A percentile compares a stretch with the other conserved stretches of the same genome.
phyloP scores from a whole-genome alignment of 768 basidiomycete species.

The Rhodosporidiobolus odoratus region DNA sequence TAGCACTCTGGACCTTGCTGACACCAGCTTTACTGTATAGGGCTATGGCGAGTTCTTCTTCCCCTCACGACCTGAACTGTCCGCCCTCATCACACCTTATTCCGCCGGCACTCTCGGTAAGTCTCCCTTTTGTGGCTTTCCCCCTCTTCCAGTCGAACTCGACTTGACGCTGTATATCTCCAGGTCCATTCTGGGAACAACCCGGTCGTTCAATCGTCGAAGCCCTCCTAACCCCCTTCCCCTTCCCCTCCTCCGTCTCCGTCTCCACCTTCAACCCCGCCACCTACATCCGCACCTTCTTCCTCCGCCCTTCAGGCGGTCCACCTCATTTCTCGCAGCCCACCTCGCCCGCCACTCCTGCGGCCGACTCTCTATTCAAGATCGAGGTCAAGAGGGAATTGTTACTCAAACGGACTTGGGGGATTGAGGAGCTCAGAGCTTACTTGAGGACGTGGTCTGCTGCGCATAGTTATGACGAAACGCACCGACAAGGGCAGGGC shows the following conservation, averaged over 20 bases:
- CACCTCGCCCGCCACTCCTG: neutral
- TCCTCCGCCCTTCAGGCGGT: neutral
- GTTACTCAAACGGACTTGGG: conserved; percentile 14
- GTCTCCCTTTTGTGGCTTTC: neutral
- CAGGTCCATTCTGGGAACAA: conserved; percentile 69
- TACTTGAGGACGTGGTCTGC: conserved; percentile 70
- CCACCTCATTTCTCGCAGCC: neutral
- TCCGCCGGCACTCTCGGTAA: conserved; percentile 53
- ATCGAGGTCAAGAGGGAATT: neutral
- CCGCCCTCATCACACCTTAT: conserved; percentile 59
- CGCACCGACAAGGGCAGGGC: conserved; percentile 51
- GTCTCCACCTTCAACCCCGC: neutral
- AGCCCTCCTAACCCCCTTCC: conserved; percentile 64
- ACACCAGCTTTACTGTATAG: conserved; percentile 25
- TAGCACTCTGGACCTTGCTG: neutral
- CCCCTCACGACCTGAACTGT: conserved; percentile 56
- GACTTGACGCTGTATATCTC: conserved; percentile 47
- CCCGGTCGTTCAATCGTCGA: conserved; percentile 74
- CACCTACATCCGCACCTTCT: neutral
- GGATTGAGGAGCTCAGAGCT: conserved; percentile 53
- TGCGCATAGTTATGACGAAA: conserved; percentile 62
- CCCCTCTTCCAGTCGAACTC: neutral
- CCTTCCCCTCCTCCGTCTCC: conserved; percentile 41
- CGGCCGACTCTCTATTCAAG: neutral
- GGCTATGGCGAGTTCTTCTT: conserved; percentile 68